These are phyloP conservation scores for Piedraia hortae DNA, from an alignment of 2,329 filamentous ascomycete species.

Conservation along the genomic window DNA sequence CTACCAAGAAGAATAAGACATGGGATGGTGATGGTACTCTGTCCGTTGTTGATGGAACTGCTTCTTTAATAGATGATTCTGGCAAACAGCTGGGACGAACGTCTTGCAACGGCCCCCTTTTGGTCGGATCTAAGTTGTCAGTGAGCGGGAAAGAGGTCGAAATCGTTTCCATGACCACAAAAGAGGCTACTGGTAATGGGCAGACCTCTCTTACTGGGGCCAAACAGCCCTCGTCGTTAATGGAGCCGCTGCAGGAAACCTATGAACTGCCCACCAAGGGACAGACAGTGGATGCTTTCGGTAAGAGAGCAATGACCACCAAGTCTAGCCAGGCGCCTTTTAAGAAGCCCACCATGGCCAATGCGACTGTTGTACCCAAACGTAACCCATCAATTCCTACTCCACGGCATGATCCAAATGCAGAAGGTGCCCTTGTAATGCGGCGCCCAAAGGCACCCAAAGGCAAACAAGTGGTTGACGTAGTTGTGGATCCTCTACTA, in stretches of 20 bases:
- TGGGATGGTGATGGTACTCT: slow-evolving; percentile 50
- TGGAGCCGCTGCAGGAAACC: slow-evolving; percentile 8
- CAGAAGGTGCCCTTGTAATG: slow-evolving; percentile 37
- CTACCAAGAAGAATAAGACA: slow-evolving; percentile 46
- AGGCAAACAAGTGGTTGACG: slow-evolving; percentile 40
- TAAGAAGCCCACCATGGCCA: slow-evolving; percentile 31
- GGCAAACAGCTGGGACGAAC: slow-evolving; percentile 35
- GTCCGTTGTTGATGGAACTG: slow-evolving; percentile 27
- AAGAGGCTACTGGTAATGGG: slow-evolving; percentile 20
- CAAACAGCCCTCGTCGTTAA: slow-evolving; percentile 7
- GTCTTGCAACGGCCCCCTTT: slow-evolving; percentile 26
- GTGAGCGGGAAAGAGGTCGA: slow-evolving; percentile 42
- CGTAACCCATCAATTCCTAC: slow-evolving; percentile 22
- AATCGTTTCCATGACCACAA: slow-evolving; percentile 32
- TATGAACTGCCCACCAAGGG: slow-evolving; percentile 6
- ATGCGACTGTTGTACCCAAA: slow-evolving; percentile 16
- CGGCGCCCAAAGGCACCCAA: slow-evolving; percentile 29
- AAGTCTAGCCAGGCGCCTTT: slow-evolving; percentile 23
- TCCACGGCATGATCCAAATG: slow-evolving; percentile 36
- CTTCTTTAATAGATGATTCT: slow-evolving; percentile 31
- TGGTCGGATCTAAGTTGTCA: slow-evolving; percentile 31
- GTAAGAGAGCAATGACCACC: slow-evolving; percentile 3
- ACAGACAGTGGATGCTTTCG: slow-evolving; percentile 9
- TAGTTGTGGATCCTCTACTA: slow-evolving; percentile 42
- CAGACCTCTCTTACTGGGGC: slow-evolving; percentile 7